Evolutionary conservation across 2,329 filamentous ascomycete genomes (phyloP), one percentile per base, ranked within the genome.

Genomic region (Exserohilum rostratum): DNA sequence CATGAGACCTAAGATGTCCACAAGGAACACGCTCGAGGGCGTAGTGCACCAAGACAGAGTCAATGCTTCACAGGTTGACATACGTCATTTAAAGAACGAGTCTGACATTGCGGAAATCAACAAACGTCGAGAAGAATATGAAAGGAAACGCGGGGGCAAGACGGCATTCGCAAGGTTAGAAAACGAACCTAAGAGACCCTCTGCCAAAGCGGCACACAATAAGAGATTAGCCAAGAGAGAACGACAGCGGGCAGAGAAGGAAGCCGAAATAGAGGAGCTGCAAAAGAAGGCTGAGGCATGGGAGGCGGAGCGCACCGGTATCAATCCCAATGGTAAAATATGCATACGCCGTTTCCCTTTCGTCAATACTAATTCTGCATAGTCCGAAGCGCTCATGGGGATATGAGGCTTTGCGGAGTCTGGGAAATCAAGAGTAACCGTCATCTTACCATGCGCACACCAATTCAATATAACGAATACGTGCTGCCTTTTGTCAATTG

Each of bases 401-500:
- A 80, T 0, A 54, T 64, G 1, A 50, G 61, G 29, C 46, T 61
- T 0, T 73, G 68, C 6, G 70, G 66, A 9, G 44, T 74, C 6
- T 65, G 76, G 13, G 77, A 81, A 13, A 85, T 88, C 38, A 58
- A 84, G 18, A 72, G 80, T 50, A 77, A 77, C 29, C 66, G 78
- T 60, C 71, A 64, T 27, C 76, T 84, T 58, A 69, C 79, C 40
- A 48, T 50, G 18, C 62, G 50, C 18, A 69, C 60, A 5, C 48
- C 59, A 12, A 51, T 35, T 1, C 63, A 61, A 2, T 79, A 78
- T 3, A 69, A 77, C n/a, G 60, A 71, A 18, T 79, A 79, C 53
- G 69, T 66, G 2, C 67, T 93, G 0, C 90, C 92, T 0, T 96
- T 96, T 66, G 81, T 87, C 52, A 91, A 93, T 67, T 78, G 83